These are phyloP conservation scores for Fusarium drepaniforme DNA, from an alignment of 2,329 filamentous ascomycete genomes.

Conservation along the genomic window DNA sequence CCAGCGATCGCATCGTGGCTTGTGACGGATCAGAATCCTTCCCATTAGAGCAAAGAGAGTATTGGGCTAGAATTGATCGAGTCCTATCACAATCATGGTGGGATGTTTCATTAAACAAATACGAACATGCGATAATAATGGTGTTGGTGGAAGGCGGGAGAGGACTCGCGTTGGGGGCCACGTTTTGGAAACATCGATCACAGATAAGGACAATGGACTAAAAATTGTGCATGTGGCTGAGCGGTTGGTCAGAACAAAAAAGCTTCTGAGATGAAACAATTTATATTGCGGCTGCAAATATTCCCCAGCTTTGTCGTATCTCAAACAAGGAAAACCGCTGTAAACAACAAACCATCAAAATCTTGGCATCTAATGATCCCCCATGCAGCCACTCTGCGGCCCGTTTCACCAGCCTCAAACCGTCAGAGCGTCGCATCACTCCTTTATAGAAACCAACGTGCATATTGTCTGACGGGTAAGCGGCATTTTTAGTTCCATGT, in stretches of 20 bases:
- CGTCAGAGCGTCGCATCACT: not conserved
- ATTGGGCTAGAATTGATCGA: not conserved
- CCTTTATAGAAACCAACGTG: not conserved
- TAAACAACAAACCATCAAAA: not conserved
- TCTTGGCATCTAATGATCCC: not conserved
- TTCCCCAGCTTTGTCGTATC: not conserved
- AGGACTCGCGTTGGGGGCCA: no score
- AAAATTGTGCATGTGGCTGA: not conserved
- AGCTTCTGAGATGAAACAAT: not conserved
- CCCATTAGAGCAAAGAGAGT: not conserved
- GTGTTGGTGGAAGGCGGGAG: not conserved
- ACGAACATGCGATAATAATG: not conserved
- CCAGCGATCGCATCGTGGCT: not conserved
- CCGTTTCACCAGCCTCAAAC: not conserved
- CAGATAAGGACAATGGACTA: not conserved
- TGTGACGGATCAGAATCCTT: not conserved
- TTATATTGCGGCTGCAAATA: not conserved
- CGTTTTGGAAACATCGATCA: no score
- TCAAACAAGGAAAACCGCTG: not conserved
- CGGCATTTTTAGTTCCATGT: not conserved
- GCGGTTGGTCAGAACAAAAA: not conserved
- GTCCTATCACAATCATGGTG: not conserved
- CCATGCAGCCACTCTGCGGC: not conserved
- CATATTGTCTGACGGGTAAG: not conserved
- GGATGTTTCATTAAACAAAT: not conserved